Evolutionary conservation across 257 asterid genomes (phyloP), one percentile per base, ranked within the genome.

Genomic region (Gardenia jasminoides): DNA sequence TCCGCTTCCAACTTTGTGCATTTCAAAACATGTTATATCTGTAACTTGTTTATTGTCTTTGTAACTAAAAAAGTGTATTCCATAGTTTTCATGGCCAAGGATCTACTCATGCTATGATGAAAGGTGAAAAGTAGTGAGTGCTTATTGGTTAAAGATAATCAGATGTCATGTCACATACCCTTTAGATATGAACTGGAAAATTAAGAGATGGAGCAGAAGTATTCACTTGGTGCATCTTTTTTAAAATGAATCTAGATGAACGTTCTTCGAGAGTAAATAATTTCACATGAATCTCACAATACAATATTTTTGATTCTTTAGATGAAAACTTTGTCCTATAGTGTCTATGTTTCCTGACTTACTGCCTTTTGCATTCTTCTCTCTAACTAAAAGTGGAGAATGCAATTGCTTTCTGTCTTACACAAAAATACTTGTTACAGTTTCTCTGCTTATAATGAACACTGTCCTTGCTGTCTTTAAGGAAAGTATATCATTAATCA

Each of bases 1-100:
- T 64, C 77, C 78, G 68, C 78, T 80, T 76, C 74, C 26, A 77
- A 46, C 26, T 79, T 65, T 24, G 50, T 82, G 67, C 77, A 30
- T 30, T 30, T 50, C 67, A 72, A 76, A n/a, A 67, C 67, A 28
- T 82, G 10, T 56, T 58, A 50, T 33, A 31, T 72, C 33, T 74
- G 44, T 81, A 46, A 4, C 72, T 62, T 58, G 33, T 65, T 52
- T 19, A 30, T 15, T 59, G 44, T 39, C 12, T 71, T 12, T 43
- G 47, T 36, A 52, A 59, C 61, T 12, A 41, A 70, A 52, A 47
- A 61, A n/a, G 17, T 72, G 36, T 43, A 70, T 6, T 62, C 31
- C 64, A 31, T 56, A 43, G 61, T 4, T 33, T 74, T 52, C 7
- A 47, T 79, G 61, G 33, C 41, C 66, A 24, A 70, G 7, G 54